Base-by-base conservation (phyloP, 1,284 basidiomycete genomes). In the Boletus sp. region DNA sequence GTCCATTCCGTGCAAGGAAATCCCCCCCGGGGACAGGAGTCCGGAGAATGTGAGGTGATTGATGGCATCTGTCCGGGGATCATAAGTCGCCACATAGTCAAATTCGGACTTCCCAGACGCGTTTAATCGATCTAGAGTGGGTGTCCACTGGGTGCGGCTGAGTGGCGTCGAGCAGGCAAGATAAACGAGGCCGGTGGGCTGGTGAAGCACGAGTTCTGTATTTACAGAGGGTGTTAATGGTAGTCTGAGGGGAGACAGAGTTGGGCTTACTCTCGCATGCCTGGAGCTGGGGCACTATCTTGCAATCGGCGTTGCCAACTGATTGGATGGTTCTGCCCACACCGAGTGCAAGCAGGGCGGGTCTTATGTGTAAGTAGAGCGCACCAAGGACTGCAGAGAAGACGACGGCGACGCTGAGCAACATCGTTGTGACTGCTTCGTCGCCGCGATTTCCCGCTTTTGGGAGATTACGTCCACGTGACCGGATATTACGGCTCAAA, bases 1-100 rank as follows among this genome's bases (percentile, higher is more conserved):
- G 49, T 86, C 85, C 76, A 91, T 80, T 12, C 85, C 87, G 55
- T 88, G 85, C 13, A 82, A 57, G 27, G 78, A 80, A 36, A 88
- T 67, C 1, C 76, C 78, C 8, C 72, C 69, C 1, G 52, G 38
- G 8, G 65, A 62, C 12, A 67, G 58, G 58, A 73, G 75, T 25
- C 69, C 69, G 5, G 62, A 53, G 8, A 80, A 61, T 8, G 64
- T 55, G 40, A 88, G 70, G 27, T 70, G 76, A 10, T 70, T 78
- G 35, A 81, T 66, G 48, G 61, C 57, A 23, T 65, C 69, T 6
- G 77, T 74, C 14, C 56, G 51, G 8, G 77, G 77, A 50, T 83
- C 74, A 58, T 81, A 84, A 0, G 75, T 76, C 10, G 83, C 83
- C 51, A 89, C 70, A 60, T 82, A 83, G 62, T 88, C 83, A 17